These are phyloP conservation scores for Physaria fendleri DNA, from an alignment of 345 rosid genomes.

Conservation along the genomic window DNA sequence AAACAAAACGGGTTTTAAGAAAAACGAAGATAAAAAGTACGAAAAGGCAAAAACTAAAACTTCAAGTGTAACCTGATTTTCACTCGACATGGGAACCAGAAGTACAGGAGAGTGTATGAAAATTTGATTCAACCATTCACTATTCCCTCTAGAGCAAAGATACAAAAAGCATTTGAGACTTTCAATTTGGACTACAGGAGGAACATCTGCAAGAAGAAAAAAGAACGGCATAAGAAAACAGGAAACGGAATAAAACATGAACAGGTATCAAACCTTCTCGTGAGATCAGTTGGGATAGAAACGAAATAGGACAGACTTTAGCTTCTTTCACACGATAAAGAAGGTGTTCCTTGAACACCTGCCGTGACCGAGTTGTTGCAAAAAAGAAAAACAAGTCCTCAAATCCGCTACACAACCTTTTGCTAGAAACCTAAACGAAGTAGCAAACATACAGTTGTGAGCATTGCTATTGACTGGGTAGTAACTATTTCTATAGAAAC, in stretches of 20 bases:
- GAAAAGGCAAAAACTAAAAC: not conserved
- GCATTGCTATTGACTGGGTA: not conserved
- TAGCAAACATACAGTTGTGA: constrained; percentile 10
- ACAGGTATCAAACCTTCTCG: constrained; percentile 50
- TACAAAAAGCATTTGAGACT: constrained; percentile 62
- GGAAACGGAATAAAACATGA: not conserved
- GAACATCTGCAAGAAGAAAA: constrained; percentile 49
- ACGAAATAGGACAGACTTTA: constrained; percentile 55
- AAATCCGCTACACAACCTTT: constrained; percentile 35
- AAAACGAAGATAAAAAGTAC: not conserved
- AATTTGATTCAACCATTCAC: constrained; percentile 46
- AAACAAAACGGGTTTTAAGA: not conserved
- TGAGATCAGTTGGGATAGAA: constrained; percentile 53
- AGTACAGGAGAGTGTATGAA: constrained; percentile 61
- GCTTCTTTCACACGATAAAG: constrained; percentile 49
- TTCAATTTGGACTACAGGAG: constrained; percentile 54
- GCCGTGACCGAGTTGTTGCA: constrained; percentile 42
- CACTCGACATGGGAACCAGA: constrained; percentile 66
- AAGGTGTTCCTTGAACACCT: constrained; percentile 62
- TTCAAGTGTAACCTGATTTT: constrained; percentile 55
- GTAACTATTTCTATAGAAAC: constrained; percentile 17
- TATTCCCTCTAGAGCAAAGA: constrained; percentile 57
- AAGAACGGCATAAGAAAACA: constrained; percentile 17
- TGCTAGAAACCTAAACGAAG: constrained; percentile 45
- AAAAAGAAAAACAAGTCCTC: constrained; percentile 59